These are phyloP conservation scores for Knufia petricola DNA, from an alignment of 2,329 filamentous ascomycete genomes.

Conservation along the genomic window DNA sequence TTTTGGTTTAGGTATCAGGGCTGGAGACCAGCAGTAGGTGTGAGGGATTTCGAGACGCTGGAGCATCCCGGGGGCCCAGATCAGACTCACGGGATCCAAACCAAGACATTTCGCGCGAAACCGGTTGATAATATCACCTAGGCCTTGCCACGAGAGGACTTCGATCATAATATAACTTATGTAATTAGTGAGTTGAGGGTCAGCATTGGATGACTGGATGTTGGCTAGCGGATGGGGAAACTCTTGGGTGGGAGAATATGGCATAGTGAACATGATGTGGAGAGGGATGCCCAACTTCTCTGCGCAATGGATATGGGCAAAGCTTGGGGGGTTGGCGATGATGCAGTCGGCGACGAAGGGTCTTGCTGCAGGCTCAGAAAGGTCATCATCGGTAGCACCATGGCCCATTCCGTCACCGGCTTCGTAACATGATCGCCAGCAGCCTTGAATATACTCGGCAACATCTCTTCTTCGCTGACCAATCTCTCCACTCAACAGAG, in stretches of 20 bases:
- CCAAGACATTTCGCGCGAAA: constrained; percentile 32
- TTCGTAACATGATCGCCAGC: constrained; percentile 33
- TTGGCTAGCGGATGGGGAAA: constrained; percentile 45
- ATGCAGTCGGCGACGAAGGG: constrained; percentile 47
- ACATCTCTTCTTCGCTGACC: constrained; percentile 28
- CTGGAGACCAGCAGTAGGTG: constrained; percentile 39
- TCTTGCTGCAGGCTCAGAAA: constrained; percentile 27
- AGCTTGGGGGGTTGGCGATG: constrained; percentile 46
- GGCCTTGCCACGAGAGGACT: constrained; percentile 42
- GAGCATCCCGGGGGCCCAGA: constrained; percentile 30
- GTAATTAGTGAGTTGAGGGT: constrained; percentile 33
- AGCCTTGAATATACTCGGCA: constrained; percentile 31
- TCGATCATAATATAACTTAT: constrained; percentile 41
- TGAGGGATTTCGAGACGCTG: constrained; percentile 32
- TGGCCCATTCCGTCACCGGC: constrained; percentile 26
- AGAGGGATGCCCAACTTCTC: constrained; percentile 41
- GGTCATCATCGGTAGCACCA: constrained; percentile 33
- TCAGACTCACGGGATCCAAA: constrained; percentile 31
- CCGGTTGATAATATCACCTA: constrained; percentile 39
- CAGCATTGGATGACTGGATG: constrained; percentile 29
- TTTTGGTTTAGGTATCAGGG: constrained; percentile 32
- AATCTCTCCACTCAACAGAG: constrained; percentile 29
- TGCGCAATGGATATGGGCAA: constrained; percentile 45
- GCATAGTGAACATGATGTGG: constrained; percentile 47
- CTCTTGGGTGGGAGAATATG: constrained; percentile 36